phyloP scores from a whole-genome alignment of 352 stramenopile genomes.

The Pythium plurisporium region DNA sequence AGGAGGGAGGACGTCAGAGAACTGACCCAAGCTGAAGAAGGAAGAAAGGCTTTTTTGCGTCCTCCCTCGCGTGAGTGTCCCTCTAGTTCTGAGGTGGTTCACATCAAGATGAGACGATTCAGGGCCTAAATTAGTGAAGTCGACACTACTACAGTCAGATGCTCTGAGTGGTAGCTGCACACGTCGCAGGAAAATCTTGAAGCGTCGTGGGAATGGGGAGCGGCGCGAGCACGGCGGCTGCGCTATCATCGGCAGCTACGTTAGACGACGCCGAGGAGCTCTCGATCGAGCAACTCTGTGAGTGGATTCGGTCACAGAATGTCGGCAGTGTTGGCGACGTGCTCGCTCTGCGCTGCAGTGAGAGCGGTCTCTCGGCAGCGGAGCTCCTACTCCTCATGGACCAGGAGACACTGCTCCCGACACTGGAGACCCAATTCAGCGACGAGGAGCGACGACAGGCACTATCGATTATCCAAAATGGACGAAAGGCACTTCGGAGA shows the following conservation, averaged over 20 bases:
- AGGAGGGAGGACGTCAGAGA: too few species aligned
- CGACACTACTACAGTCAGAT: not conserved
- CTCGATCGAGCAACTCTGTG: constrained; percentile 25
- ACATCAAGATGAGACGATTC: not conserved
- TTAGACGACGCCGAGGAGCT: constrained; percentile 17
- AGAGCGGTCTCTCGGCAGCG: constrained; percentile 20
- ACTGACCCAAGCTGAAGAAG: not conserved
- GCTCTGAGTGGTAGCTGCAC: too few species aligned
- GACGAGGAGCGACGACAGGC: constrained; percentile 13
- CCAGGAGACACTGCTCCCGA: constrained; percentile 24
- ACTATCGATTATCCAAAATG: constrained; percentile 18
- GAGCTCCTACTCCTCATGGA: constrained; percentile 32
- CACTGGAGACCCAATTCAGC: constrained; percentile 8
- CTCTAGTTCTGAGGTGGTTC: not conserved
- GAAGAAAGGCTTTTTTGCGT: not conserved
- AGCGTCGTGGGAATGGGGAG: constrained; percentile 22
- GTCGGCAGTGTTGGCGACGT: constrained; percentile 1
- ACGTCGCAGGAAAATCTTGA: constrained; percentile 1
- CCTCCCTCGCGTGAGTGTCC: constrained; percentile 15
- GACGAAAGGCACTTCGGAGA: constrained; percentile 21
- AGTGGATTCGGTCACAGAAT: constrained; percentile 27
- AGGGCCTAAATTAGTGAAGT: not conserved
- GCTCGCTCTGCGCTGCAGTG: constrained; percentile 8
- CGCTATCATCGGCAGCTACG: not conserved
- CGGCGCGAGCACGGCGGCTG: constrained; percentile 18